These are phyloP conservation scores for Solanum paucissectum DNA, from an alignment of 257 asterid species.

Conservation along the genomic window DNA sequence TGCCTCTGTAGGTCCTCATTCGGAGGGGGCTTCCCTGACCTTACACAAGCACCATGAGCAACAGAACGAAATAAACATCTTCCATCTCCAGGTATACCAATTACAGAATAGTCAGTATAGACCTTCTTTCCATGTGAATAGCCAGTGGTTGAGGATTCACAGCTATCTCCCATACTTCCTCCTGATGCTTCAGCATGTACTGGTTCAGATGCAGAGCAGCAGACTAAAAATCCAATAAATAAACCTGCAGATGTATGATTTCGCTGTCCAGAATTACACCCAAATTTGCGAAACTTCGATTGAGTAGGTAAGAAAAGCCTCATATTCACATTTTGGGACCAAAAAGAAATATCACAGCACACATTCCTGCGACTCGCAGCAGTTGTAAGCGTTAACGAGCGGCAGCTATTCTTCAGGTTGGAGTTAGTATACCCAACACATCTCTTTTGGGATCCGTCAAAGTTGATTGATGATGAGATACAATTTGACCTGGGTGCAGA, in stretches of 20 bases:
- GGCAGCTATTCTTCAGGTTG: constrained; percentile 16
- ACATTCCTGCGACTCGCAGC: background rate
- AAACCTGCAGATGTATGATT: constrained; percentile 30
- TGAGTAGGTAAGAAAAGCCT: constrained; percentile 35
- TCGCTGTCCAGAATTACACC: constrained; percentile 17
- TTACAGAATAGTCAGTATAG: constrained; percentile 59
- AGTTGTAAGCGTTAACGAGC: constrained; percentile 31
- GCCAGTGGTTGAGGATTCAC: constrained; percentile 15
- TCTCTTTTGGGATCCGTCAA: constrained; percentile 14
- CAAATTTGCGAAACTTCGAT: constrained; percentile 16
- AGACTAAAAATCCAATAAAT: constrained; percentile 44
- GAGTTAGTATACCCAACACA: constrained; percentile 12
- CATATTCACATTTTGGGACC: constrained; percentile 25
- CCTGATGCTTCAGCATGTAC: constrained; percentile 49
- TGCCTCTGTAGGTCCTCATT: constrained; percentile 60
- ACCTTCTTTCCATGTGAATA: constrained; percentile 53
- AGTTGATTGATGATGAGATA: constrained; percentile 2
- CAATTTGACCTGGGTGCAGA: constrained; percentile 2
- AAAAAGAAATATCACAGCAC: constrained; percentile 20
- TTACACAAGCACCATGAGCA: constrained; percentile 86
- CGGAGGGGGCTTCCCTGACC: constrained; percentile 69
- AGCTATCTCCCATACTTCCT: constrained; percentile 18
- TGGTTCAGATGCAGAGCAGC: constrained; percentile 48
- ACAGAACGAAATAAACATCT: constrained; percentile 96
- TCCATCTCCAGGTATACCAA: constrained; percentile 97